Evolutionary conservation across 768 basidiomycete genomes (phyloP).

Genomic region (Mycena leptocephala): DNA sequence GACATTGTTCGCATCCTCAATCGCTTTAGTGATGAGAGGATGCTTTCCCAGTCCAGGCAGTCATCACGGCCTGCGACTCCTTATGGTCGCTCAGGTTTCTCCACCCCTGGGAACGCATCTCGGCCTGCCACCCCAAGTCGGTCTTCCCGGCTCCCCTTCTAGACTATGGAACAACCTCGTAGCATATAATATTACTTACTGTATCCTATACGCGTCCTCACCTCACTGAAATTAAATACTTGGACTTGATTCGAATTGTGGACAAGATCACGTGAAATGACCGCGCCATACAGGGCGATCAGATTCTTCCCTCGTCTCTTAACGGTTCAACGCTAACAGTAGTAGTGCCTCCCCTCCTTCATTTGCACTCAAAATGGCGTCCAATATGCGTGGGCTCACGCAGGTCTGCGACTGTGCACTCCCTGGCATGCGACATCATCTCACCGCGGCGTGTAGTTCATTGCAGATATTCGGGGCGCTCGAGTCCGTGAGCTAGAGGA

Average conservation of each 20-base stretch:
- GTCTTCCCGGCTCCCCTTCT: conserved; percentile 30
- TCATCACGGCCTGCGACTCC: conserved; percentile 82
- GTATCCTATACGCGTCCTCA: conserved; percentile 28
- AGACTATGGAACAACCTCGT: conserved; percentile 12
- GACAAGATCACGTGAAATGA: not conserved
- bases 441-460: conserved; percentile 76
- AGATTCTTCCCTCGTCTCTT: not conserved
- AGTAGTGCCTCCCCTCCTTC: not conserved
- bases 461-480: conserved; percentile 98
- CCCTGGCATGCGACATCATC: not conserved
- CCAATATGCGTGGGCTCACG: conserved; percentile 93
- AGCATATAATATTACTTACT: conserved; percentile 32
- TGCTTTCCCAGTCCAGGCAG: conserved; percentile 68
- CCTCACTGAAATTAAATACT: conserved; percentile 8
- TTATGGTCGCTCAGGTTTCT: conserved; percentile 74
- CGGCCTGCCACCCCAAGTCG: conserved; percentile 79
- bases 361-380: conserved; percentile 74
- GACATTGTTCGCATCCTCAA: conserved; percentile 84
- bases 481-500: conserved; percentile 97
- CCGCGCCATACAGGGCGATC: not conserved
- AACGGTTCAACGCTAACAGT: not conserved
- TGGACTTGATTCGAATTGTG: not conserved
- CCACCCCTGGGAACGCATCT: conserved; percentile 70
- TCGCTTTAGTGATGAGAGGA: conserved; percentile 78
- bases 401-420: conserved; percentile 71